These are phyloP conservation scores for Plasmodium yoelii DNA, from an alignment of 169 alveolate genomes.

Conservation along the genomic window DNA sequence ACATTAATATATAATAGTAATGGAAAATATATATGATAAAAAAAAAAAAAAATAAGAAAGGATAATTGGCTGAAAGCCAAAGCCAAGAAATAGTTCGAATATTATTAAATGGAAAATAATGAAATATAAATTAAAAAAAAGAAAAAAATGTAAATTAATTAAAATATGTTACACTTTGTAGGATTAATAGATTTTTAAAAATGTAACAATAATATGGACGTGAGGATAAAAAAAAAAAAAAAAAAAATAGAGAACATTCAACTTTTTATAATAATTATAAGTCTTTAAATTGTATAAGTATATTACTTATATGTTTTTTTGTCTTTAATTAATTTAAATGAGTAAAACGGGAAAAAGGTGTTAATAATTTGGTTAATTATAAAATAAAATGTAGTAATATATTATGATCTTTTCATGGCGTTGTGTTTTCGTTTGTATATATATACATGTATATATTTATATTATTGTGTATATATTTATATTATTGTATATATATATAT, in stretches of 20 bases:
- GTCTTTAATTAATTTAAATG: slow-evolving; percentile 23
- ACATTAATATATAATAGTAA: too few relatives aligned
- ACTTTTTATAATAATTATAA: slow-evolving; percentile 7
- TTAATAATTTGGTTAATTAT: slow-evolving; percentile 43
- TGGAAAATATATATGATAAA: background rate
- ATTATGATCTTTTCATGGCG: slow-evolving; percentile 12
- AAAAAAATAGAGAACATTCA: background rate
- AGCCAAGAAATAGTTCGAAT: background rate
- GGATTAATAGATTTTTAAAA: background rate
- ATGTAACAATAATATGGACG: background rate
- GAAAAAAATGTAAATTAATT: slow-evolving; percentile 20
- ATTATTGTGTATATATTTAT: too few relatives aligned
- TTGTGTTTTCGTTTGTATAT: slow-evolving; percentile 9
- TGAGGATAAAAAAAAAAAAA: background rate
- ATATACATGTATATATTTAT: too few relatives aligned
- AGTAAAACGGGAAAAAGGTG: background rate
- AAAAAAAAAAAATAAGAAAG: slow-evolving; percentile 1
- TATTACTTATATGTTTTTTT: background rate
- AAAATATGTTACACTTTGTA: slow-evolving; percentile 25
- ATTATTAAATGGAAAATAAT: slow-evolving; percentile 15
- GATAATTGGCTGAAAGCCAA: background rate
- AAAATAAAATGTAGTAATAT: slow-evolving; percentile 12
- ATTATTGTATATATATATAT: too few relatives aligned
- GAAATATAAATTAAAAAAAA: slow-evolving; percentile 16
- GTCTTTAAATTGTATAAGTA: slow-evolving; percentile 16